Base-by-base conservation (phyloP, 2,329 filamentous ascomycete species). In the Zarea fungicola region DNA sequence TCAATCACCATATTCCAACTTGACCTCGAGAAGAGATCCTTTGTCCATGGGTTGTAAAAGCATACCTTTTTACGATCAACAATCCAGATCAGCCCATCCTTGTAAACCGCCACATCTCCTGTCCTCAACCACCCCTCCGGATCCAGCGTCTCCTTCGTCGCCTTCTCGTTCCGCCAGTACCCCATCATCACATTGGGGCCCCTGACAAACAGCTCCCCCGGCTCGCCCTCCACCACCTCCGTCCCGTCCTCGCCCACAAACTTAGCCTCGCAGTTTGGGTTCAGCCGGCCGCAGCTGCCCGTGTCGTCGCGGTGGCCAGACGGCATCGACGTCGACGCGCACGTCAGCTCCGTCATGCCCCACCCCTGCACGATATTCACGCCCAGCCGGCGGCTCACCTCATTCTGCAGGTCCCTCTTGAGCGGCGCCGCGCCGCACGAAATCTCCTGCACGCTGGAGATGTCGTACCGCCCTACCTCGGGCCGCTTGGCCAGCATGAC, bases 401-500 rank as follows among this genome's bases (percentile, higher is more conserved):
- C 71, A 46, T 67, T 65, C 52, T 72, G 67, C 5, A 74, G 56
- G 44, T 72, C 65, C 8, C 62, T 58, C 0, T 65, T 66, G 5
- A 74, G 57, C 1, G 78, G 79, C 3, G 80, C 80, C 1, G 79
- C 79, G 14, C 79, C 80, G 44, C 69, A 74, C 1, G 69, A 61
- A 2, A 78, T 67, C 5, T 64, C 58, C 22, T 69, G 66, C 1
- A 83, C 65, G 34, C 67, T 74, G 18, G 67, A 72, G 2, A 84
- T 63, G 58, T 83, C 75, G 56, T 75, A 81, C 2, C 72, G 64
- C 25, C 65, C 62, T 1, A 73, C 72, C 35, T 74, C 72, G 0
- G 75, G 73, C n/a, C 75, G 67, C 61, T 84, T 83, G n/a, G 72
- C 72, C 52, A 84, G 69, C 61, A 77, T 75, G 19, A 83, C 73